phyloP scores from a whole-genome alignment of 805 yeast species.

The Saturnispora gosingensis region DNA sequence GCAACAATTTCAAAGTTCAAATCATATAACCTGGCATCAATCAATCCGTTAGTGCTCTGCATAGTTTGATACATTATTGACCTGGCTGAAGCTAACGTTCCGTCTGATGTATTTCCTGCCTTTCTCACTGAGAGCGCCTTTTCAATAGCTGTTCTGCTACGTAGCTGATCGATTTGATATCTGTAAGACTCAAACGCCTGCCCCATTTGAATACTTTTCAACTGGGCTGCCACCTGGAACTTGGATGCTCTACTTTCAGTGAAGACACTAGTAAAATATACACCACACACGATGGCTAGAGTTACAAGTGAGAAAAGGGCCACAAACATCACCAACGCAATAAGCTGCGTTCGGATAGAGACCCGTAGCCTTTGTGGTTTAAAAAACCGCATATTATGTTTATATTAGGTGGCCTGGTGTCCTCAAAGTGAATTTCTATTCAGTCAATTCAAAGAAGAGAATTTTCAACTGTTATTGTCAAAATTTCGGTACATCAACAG shows the following conservation, averaged over 20 bases:
- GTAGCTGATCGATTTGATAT: conserved; percentile 60
- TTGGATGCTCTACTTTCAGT: conserved; percentile 58
- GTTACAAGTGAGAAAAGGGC: conserved; percentile 62
- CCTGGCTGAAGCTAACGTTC: conserved; percentile 38
- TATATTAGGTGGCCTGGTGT: background rate
- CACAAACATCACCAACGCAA: conserved; percentile 58
- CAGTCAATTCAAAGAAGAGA: background rate
- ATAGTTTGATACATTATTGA: conserved; percentile 51
- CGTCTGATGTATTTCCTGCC: conserved; percentile 60
- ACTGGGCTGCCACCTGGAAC: conserved; percentile 66
- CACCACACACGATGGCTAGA: conserved; percentile 66
- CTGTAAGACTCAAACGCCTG: conserved; percentile 56
- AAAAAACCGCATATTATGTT: background rate
- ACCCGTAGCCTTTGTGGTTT: conserved; percentile 32
- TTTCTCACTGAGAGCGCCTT: conserved; percentile 49
- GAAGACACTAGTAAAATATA: conserved; percentile 59
- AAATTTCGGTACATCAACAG: background rate
- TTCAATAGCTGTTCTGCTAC: conserved; percentile 53
- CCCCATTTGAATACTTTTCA: conserved; percentile 69
- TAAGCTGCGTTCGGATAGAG: conserved; percentile 69
- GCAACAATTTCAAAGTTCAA: conserved; percentile 41
- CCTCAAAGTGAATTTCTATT: background rate
- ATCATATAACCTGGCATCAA: conserved; percentile 61
- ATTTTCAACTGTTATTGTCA: background rate
- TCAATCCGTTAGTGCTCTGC: conserved; percentile 52